A percentile compares a stretch with the other conserved stretches of the same genome.
phyloP scores from a whole-genome alignment of 2,329 filamentous ascomycete genomes.

The Aspergillus eucalypticola region DNA sequence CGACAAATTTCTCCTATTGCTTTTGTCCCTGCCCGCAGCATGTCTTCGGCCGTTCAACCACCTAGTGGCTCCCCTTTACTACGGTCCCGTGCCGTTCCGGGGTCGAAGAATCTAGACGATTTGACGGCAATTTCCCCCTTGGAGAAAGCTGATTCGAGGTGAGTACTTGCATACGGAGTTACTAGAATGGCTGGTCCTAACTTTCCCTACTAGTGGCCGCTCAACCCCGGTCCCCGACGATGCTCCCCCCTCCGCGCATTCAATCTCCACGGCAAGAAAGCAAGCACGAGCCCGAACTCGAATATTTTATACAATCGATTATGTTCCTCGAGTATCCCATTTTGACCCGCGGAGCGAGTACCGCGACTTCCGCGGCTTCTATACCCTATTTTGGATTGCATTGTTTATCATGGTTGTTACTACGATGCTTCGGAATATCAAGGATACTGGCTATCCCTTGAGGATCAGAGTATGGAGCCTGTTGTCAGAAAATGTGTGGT shows the following conservation, averaged over 20 bases:
- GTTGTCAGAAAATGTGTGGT: conserved; percentile 85
- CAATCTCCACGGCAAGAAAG: conserved; percentile 80
- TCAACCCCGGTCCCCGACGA: conserved; percentile 84
- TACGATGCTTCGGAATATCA: conserved; percentile 87
- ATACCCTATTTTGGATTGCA: conserved; percentile 96
- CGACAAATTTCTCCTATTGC: conserved; percentile 1
- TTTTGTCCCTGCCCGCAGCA: conserved; percentile 21
- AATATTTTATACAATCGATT: conserved; percentile 91
- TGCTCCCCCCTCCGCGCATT: conserved; percentile 88
- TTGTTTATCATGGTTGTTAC: conserved; percentile 96
- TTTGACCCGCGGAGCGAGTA: conserved; percentile 93
- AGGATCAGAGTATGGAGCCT: conserved; percentile 83
- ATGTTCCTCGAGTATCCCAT: conserved; percentile 85
- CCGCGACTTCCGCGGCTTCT: conserved; percentile 94
- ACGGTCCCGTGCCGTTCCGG: conserved; percentile 37
- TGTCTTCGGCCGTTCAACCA: conserved; percentile 33
- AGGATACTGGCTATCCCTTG: conserved; percentile 86
- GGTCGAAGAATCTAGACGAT: conserved; percentile 30
- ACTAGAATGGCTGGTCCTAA: background rate
- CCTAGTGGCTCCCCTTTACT: conserved; percentile 28
- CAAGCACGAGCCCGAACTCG: conserved; percentile 78
- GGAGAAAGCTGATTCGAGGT: conserved; percentile 43
- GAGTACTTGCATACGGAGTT: background rate
- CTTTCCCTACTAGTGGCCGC: conserved; percentile 61
- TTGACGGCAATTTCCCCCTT: conserved; percentile 25